These are phyloP conservation scores for Suillus placidus DNA, from an alignment of 768 basidiomycete genomes.

Conservation along the genomic window DNA sequence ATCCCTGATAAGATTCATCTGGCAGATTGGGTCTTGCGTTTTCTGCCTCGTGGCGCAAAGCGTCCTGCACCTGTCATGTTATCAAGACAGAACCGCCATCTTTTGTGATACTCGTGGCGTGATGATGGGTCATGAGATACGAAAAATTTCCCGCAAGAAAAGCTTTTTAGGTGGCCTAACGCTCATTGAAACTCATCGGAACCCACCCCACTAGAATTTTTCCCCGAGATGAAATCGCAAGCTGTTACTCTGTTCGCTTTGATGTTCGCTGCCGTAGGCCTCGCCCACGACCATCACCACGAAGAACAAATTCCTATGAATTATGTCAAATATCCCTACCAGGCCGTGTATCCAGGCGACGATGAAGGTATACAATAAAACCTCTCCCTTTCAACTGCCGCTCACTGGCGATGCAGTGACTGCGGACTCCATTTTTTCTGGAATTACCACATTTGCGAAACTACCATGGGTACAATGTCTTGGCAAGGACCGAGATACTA, in stretches of 20 bases:
- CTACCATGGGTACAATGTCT: constrained; percentile 86
- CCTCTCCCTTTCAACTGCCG: background rate
- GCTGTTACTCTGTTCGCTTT: constrained; percentile 28
- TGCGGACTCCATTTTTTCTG: constrained; percentile 79
- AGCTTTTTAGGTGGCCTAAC: constrained; percentile 19
- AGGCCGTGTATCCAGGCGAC: constrained; percentile 58
- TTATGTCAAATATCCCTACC: constrained; percentile 67
- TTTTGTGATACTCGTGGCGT: constrained; percentile 15
- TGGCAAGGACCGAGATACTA: constrained; percentile 53
- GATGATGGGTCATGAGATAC: constrained; percentile 23
- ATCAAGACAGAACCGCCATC: constrained; percentile 19
- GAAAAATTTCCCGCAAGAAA: constrained; percentile 30
- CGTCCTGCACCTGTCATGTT: constrained; percentile 12
- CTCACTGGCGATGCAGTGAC: constrained; percentile 49
- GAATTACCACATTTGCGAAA: constrained; percentile 84
- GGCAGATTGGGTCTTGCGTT: constrained; percentile 11
- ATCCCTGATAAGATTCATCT: constrained; percentile 13
- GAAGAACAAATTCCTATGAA: constrained; percentile 63
- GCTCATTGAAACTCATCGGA: constrained; percentile 7
- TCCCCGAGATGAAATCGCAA: constrained; percentile 26
- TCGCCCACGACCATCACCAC: constrained; percentile 45
- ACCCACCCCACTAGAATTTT: constrained; percentile 6
- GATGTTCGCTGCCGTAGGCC: constrained; percentile 28
- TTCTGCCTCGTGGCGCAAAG: constrained; percentile 54
- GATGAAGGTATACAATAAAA: constrained; percentile 50